Percentiles rank a stretch among this genome's conserved stretches.
phyloP scores from a whole-genome alignment of 2,329 filamentous ascomycete genomes.

The Fusarium mundagurra region DNA sequence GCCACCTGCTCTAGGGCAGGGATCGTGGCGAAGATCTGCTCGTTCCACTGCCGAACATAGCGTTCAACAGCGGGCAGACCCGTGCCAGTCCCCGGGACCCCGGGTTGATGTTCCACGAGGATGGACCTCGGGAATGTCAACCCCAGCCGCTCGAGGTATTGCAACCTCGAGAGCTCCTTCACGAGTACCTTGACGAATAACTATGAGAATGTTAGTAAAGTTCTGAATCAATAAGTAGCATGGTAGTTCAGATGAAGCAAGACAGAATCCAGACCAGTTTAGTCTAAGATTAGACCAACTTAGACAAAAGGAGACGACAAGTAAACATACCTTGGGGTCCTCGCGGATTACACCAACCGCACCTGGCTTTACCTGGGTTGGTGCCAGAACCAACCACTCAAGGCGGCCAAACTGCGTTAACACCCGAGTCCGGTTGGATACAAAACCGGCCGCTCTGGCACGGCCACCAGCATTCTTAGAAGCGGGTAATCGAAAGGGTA shows the following conservation, averaged over 20 bases:
- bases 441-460: neutral
- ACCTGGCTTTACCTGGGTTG: neutral
- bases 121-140: neutral
- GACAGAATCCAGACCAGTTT: neutral
- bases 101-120: neutral
- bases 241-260: neutral
- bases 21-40: neutral
- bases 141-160: neutral
- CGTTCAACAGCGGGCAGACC: neutral
- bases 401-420: neutral
- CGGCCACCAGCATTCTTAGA: neutral
- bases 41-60: neutral
- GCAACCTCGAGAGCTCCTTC: neutral
- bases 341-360: neutral
- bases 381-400: neutral
- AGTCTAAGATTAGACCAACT: neutral
- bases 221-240: neutral
- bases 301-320: neutral
- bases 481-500: neutral
- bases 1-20: neutral
- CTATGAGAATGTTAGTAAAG: neutral
- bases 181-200: accelerated
- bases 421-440: neutral
- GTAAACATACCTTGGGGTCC: neutral
- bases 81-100: neutral